Conservation (phyloP, 805 yeast species). For the Ogataea siamensis region DNA sequence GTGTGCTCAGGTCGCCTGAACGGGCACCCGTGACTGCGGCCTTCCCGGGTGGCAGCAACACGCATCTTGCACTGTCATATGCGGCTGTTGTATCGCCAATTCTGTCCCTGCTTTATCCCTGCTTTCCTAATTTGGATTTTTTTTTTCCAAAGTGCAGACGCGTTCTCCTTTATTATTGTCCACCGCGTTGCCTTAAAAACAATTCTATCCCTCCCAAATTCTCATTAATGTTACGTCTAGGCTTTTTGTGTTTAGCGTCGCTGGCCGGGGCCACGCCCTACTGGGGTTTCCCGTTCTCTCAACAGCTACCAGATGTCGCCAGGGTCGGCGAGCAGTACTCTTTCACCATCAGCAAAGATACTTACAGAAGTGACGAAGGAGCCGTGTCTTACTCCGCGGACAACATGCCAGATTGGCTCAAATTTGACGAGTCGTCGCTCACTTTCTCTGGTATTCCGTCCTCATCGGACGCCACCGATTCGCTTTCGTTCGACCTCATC, state of each 20-base stretch:
- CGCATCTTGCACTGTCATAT: slow-evolving; percentile 1
- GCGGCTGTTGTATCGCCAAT: neutral
- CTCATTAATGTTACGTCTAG: slow-evolving; percentile 10
- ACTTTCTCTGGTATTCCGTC: slow-evolving; percentile 70
- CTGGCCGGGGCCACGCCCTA: slow-evolving; percentile 44
- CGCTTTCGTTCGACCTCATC: slow-evolving; percentile 48
- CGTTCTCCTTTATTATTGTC: slow-evolving; percentile 5
- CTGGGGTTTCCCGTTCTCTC: slow-evolving; percentile 72
- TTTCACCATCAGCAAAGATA: slow-evolving; percentile 68
- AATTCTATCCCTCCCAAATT: slow-evolving; percentile 10
- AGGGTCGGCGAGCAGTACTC: slow-evolving; percentile 58
- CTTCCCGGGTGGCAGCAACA: neutral
- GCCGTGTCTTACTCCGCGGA: slow-evolving; percentile 53
- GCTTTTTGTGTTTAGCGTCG: slow-evolving; percentile 9
- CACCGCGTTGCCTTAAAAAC: slow-evolving; percentile 12
- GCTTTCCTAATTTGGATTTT: slow-evolving; percentile 6
- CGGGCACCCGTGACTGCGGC: neutral
- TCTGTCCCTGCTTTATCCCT: slow-evolving; percentile 3
- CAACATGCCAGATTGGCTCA: slow-evolving; percentile 74
- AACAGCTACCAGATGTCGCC: slow-evolving; percentile 88
- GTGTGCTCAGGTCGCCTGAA: neutral
- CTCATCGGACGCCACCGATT: slow-evolving; percentile 41
- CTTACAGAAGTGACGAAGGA: slow-evolving; percentile 52
- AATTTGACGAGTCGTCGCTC: slow-evolving; percentile 60
- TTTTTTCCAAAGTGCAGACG: slow-evolving; percentile 7